phyloP scores from a whole-genome alignment of 2,329 filamentous ascomycete genomes.

The Pyrenophora graminea region DNA sequence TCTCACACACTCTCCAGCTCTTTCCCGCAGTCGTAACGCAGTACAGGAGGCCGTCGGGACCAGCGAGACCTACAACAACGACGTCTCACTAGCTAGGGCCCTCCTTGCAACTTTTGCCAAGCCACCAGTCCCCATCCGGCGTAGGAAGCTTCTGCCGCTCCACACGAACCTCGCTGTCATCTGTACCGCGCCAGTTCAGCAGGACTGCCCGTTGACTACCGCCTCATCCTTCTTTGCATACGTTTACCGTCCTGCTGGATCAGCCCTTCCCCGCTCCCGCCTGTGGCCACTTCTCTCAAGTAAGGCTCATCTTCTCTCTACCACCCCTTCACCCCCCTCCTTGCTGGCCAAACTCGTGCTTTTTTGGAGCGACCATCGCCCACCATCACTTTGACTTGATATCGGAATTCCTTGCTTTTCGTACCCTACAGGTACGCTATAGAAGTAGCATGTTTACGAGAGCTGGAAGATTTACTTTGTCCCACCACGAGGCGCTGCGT shows the following conservation, averaged over 20 bases:
- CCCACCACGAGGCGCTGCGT: constrained; percentile 27
- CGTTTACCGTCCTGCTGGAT: constrained; percentile 28
- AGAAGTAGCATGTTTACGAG: constrained; percentile 7
- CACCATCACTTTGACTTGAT: constrained; percentile 12
- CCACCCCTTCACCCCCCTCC: constrained; percentile 1
- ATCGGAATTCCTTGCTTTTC: background rate
- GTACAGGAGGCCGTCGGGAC: background rate
- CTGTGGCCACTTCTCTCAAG: constrained; percentile 28
- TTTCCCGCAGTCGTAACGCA: background rate
- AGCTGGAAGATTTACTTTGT: constrained; percentile 21
- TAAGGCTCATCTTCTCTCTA: constrained; percentile 29
- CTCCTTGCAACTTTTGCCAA: constrained; percentile 30
- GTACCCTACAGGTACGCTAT: no score
- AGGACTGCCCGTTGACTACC: constrained; percentile 27
- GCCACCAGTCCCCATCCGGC: constrained; percentile 28
- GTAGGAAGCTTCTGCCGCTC: constrained; percentile 16
- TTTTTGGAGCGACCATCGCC: constrained; percentile 15
- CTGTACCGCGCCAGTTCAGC: constrained; percentile 33
- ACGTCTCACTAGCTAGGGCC: constrained; percentile 10
- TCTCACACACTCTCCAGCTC: constrained; percentile 11
- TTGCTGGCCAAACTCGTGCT: constrained; percentile 14
- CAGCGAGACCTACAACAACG: constrained; percentile 16
- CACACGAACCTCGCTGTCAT: constrained; percentile 34
- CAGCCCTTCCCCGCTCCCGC: constrained; percentile 31
- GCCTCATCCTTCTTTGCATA: constrained; percentile 31